Conservation (phyloP, 805 yeast species). For the Komagataella pseudopastoris region DNA sequence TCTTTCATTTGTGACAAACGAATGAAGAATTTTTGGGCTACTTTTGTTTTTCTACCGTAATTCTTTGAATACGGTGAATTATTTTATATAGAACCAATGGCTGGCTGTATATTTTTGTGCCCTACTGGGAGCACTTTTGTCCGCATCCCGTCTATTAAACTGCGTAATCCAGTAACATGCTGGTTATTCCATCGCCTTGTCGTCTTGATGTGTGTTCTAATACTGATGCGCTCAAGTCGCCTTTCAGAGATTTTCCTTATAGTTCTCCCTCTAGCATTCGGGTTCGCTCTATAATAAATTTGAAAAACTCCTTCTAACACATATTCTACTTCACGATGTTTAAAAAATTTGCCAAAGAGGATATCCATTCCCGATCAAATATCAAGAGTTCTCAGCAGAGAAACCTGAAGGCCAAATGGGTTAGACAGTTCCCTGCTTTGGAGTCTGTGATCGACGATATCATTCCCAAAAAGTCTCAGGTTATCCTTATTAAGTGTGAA, state of each 20-base stretch:
- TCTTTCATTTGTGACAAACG: constrained; percentile 43
- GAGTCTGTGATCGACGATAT: constrained; percentile 69
- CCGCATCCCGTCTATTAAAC: too few relatives aligned
- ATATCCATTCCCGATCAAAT: constrained; percentile 80
- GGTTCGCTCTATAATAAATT: background rate
- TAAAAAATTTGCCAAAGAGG: constrained; percentile 59
- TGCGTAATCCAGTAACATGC: too few relatives aligned
- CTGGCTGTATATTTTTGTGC: background rate
- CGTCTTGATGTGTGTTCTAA: too few relatives aligned
- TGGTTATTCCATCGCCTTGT: too few relatives aligned
- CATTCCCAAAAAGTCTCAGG: constrained; percentile 81
- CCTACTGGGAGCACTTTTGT: too few relatives aligned
- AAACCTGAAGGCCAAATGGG: constrained; percentile 64
- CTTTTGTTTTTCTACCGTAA: background rate
- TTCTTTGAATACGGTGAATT: background rate
- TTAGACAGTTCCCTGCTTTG: constrained; percentile 57
- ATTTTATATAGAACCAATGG: background rate
- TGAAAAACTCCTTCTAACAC: background rate
- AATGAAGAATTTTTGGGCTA: constrained; percentile 68
- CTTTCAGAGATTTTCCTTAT: too few relatives aligned
- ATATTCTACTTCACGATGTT: constrained; percentile 11
- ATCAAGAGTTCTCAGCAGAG: constrained; percentile 92
- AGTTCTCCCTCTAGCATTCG: background rate
- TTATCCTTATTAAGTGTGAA: constrained; percentile 73
- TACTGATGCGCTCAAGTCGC: too few relatives aligned